Percentiles rank a stretch among this genome's conserved stretches.
Evolutionary conservation across 345 rosid genomes (phyloP).

Genomic region (Schrenkiella parvula): DNA sequence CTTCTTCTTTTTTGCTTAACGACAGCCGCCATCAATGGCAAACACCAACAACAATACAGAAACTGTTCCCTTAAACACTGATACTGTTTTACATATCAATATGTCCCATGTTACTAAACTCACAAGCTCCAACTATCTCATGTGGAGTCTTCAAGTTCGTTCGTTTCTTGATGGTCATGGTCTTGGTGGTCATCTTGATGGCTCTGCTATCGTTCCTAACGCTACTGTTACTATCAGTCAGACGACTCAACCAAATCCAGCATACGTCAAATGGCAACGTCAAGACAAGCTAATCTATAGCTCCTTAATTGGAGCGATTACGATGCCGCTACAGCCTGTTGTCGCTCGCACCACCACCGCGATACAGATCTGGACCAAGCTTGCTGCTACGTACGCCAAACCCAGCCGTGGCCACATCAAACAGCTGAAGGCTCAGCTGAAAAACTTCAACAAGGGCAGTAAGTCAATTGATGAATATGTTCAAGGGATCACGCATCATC

Average conservation of each 20-base stretch:
- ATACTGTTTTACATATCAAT: neutral
- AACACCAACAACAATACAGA: too few species aligned
- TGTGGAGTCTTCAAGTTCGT: neutral
- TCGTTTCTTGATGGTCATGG: neutral
- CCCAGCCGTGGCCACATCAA: neutral
- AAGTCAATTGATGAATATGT: neutral
- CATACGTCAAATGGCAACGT: neutral
- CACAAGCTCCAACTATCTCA: neutral
- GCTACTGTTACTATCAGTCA: too few species aligned
- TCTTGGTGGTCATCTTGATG: neutral
- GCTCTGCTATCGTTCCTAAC: too few species aligned
- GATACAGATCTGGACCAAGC: neutral
- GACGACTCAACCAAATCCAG: too few species aligned
- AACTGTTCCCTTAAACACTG: too few species aligned
- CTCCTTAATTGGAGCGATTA: neutral
- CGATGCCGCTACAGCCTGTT: neutral
- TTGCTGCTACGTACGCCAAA: neutral
- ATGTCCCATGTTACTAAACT: neutral
- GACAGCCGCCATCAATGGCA: too few species aligned
- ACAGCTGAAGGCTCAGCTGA: neutral
- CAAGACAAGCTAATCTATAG: neutral
- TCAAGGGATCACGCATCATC: neutral
- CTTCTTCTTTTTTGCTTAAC: too few species aligned
- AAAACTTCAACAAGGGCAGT: neutral
- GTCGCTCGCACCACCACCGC: neutral